phyloP scores from a whole-genome alignment of 176 grass and related monocot genomes.

The Oryza glumipatula region DNA sequence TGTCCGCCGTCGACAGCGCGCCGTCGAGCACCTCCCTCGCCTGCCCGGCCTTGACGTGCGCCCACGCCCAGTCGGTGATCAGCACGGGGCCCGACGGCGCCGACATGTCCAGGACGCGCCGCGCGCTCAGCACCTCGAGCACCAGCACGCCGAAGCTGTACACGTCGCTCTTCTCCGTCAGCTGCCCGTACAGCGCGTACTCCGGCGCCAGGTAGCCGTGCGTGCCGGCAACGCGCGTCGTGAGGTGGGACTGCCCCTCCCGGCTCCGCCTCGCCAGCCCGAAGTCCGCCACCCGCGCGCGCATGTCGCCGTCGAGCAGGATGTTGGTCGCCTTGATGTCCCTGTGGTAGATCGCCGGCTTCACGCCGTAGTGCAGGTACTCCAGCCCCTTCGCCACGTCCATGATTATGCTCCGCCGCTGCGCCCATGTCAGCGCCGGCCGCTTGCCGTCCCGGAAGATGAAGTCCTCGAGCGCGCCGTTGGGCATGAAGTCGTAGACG shows the following conservation, averaged over 20 bases:
- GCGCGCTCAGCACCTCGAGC: conserved; percentile 75
- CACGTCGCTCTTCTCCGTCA: conserved; percentile 94
- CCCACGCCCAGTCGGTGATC: conserved; percentile 97
- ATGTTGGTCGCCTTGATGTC: conserved; percentile 97
- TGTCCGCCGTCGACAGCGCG: conserved; percentile 45
- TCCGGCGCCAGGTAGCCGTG: conserved; percentile 91
- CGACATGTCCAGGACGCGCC: conserved; percentile 75
- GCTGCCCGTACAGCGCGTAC: conserved; percentile 88
- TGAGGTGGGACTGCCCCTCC: conserved; percentile 92
- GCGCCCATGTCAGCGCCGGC: conserved; percentile 60
- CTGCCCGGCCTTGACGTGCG: conserved; percentile 62
- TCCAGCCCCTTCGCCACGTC: conserved; percentile 79
- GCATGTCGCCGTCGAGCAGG: conserved; percentile 69
- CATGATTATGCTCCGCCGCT: conserved; percentile 78
- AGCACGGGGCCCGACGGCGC: conserved; percentile 59
- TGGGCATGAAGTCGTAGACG: conserved; percentile 90
- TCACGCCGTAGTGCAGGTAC: conserved; percentile 90
- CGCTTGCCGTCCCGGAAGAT: conserved; percentile 54
- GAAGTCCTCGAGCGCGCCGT: conserved; percentile 68
- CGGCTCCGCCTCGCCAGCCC: conserved; percentile 69
- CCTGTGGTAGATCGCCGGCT: conserved; percentile 85
- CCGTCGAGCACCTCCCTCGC: conserved; percentile 66
- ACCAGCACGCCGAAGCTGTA: conserved; percentile 88
- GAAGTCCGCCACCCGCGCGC: conserved; percentile 85
- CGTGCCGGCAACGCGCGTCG: conserved; percentile 87